Percentiles rank a stretch among this genome's conserved stretches.
phyloP scores from a whole-genome alignment of 1,284 basidiomycete genomes.

The Pascua guehoae region DNA sequence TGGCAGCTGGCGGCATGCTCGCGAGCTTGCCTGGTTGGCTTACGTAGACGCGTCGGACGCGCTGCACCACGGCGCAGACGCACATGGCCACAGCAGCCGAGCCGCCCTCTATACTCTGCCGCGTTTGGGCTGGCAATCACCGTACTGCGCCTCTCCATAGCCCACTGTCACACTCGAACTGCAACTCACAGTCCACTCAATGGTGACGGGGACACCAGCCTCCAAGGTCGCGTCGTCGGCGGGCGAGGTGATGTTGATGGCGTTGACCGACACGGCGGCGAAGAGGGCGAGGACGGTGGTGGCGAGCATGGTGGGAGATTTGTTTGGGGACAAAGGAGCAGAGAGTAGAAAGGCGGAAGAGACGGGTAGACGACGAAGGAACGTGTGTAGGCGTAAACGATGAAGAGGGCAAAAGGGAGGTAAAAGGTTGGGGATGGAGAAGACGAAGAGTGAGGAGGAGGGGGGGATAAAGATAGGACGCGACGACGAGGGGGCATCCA shows the following conservation, averaged over 20 bases:
- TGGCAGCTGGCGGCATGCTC: too few relatives aligned
- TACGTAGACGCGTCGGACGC: too few relatives aligned
- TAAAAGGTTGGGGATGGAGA: background rate
- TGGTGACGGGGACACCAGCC: constrained; percentile 25
- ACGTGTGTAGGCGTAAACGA: background rate
- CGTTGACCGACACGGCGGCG: constrained; percentile 18
- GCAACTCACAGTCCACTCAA: constrained; percentile 37
- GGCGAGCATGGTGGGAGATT: constrained; percentile 20
- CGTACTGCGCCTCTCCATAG: too few relatives aligned
- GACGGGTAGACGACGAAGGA: background rate
- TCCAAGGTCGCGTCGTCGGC: constrained; percentile 31
- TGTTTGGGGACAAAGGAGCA: background rate
- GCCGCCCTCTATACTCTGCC: too few relatives aligned
- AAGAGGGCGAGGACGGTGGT: constrained; percentile 22
- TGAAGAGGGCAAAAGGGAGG: background rate
- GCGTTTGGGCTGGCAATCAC: too few relatives aligned
- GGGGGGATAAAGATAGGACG: too few relatives aligned
- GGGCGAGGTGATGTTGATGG: constrained; percentile 35
- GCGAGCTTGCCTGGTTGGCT: too few relatives aligned
- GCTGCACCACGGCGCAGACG: too few relatives aligned
- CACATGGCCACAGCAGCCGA: too few relatives aligned
- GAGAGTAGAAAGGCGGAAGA: background rate
- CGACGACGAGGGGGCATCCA: too few relatives aligned
- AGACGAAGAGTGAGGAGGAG: background rate
- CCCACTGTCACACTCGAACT: too few relatives aligned